Evolutionary conservation across 2,329 filamentous ascomycete species (phyloP).

Genomic region (Fusarium fracticaudum): DNA sequence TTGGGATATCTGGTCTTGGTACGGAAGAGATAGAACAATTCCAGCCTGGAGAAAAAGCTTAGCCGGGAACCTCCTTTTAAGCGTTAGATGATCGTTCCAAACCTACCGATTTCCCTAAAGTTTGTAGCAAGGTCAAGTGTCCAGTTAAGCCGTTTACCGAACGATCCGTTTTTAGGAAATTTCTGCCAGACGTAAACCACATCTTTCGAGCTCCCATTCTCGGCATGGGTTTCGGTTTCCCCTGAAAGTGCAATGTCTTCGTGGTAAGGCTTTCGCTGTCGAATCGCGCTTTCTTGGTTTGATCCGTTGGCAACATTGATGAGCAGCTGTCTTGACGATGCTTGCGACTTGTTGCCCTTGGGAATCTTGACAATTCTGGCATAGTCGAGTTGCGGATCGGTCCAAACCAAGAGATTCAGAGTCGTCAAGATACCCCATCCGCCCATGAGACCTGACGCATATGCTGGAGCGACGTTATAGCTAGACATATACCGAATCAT

Average conservation of each 20-base stretch:
- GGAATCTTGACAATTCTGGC: conserved; percentile 58
- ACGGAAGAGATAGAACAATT: conserved; percentile 63
- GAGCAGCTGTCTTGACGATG: background rate
- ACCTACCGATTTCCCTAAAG: conserved; percentile 64
- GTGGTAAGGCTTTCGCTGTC: conserved; percentile 25
- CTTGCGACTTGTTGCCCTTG: background rate
- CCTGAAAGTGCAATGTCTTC: background rate
- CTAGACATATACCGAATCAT: conserved; percentile 57
- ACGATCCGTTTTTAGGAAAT: conserved; percentile 61
- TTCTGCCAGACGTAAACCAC: conserved; percentile 69
- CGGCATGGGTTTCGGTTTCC: background rate
- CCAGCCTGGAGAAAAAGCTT: conserved; percentile 56
- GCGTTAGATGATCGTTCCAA: background rate
- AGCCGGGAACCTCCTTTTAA: background rate
- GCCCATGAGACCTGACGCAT: conserved; percentile 60
- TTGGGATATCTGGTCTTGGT: conserved; percentile 57
- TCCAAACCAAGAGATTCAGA: conserved; percentile 62
- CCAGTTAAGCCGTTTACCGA: conserved; percentile 64
- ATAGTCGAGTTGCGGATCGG: conserved; percentile 64
- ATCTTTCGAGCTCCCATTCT: conserved; percentile 32
- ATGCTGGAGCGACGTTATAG: conserved; percentile 60
- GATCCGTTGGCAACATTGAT: background rate
- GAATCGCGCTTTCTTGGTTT: conserved; percentile 14
- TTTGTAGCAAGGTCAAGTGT: conserved; percentile 62
- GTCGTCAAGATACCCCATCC: conserved; percentile 62